These are phyloP conservation scores for Cercospora sp. DNA, from an alignment of 2,329 filamentous ascomycete genomes.

Conservation along the genomic window DNA sequence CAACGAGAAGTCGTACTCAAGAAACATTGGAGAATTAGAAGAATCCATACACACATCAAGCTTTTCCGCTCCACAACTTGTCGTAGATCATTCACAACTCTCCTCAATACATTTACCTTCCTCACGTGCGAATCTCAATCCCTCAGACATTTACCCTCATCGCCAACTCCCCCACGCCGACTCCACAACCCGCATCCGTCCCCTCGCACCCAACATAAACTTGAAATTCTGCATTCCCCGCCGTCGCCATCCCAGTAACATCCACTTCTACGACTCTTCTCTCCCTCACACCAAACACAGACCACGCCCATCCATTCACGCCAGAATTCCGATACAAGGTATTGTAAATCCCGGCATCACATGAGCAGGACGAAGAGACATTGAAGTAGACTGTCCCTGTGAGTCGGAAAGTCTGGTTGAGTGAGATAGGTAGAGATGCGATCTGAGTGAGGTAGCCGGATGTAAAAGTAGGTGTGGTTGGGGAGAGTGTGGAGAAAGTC, in stretches of 20 bases:
- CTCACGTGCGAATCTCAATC: background rate
- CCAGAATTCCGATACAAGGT: slow-evolving; percentile 1
- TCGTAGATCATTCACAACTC: background rate
- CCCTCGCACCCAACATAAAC: slow-evolving; percentile 6
- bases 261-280: background rate
- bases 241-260: background rate
- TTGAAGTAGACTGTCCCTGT: slow-evolving; percentile 4
- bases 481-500: background rate
- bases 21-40: background rate
- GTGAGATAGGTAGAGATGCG: background rate
- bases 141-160: slow-evolving; percentile 9
- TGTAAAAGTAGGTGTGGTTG: background rate
- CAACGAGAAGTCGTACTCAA: background rate
- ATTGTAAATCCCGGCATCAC: slow-evolving; percentile 10
- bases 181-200: background rate
- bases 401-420: slow-evolving; percentile 1
- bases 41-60: background rate
- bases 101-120: too few species aligned
- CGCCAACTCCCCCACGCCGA: background rate
- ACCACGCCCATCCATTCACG: slow-evolving; percentile 11
- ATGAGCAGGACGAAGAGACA: slow-evolving; percentile 1
- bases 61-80: background rate
- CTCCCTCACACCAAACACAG: background rate
- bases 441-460: slow-evolving; percentile 6
- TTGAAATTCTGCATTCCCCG: background rate